phyloP scores from a whole-genome alignment of 164 flowering plant species.

The Stephania japonica region DNA sequence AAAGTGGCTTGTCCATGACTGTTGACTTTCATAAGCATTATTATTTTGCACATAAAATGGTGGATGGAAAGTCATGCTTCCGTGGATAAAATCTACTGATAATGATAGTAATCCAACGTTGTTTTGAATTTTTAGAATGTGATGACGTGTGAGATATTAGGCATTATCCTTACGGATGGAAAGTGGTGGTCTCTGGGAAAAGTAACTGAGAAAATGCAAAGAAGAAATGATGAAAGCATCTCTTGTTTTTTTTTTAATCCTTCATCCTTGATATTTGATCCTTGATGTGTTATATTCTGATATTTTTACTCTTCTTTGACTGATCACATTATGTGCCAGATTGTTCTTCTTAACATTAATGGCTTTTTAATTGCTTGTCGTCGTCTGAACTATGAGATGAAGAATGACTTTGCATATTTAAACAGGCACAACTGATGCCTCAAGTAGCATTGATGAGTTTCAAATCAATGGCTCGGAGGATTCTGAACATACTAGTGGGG shows the following conservation, averaged over 20 bases:
- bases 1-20: neutral
- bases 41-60: neutral
- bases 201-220: neutral
- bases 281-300: neutral
- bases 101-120: too few relatives aligned
- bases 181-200: neutral
- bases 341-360: neutral
- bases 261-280: neutral
- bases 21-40: neutral
- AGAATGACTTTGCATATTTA: constrained; percentile 11
- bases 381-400: neutral
- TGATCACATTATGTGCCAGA: neutral
- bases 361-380: neutral
- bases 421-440: constrained; percentile 14
- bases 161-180: neutral
- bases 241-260: neutral
- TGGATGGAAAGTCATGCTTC: neutral
- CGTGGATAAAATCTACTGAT: too few relatives aligned
- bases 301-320: neutral
- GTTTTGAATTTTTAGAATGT: neutral
- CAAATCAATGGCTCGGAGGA: constrained; percentile 5
- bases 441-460: constrained; percentile 6
- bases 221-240: neutral
- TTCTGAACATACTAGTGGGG: constrained; percentile 12
- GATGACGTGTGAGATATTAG: neutral